phyloP scores from a whole-genome alignment of 768 basidiomycete genomes.

The Rhizopogon roseolus region DNA sequence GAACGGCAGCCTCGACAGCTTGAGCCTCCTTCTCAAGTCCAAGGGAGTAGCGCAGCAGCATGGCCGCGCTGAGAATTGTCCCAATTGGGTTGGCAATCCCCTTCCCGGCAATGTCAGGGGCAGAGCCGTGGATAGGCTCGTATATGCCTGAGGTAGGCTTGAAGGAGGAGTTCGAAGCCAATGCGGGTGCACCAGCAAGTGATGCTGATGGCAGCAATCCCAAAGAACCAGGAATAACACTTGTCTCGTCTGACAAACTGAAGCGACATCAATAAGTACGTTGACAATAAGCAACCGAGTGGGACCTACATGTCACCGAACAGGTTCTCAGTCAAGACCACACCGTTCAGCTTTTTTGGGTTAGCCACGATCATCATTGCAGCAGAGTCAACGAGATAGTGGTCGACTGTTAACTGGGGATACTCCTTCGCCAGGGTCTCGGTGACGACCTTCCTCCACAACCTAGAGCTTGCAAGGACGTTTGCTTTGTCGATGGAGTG shows the following conservation, averaged over 20 bases:
- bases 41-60: slow-evolving; percentile 93
- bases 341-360: slow-evolving; percentile 91
- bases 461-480: slow-evolving; percentile 88
- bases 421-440: slow-evolving; percentile 83
- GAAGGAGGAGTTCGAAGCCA: slow-evolving; percentile 47
- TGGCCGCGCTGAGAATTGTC: slow-evolving; percentile 89
- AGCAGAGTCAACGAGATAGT: slow-evolving; percentile 92
- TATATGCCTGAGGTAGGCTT: slow-evolving; percentile 86
- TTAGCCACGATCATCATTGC: slow-evolving; percentile 92
- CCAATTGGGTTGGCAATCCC: slow-evolving; percentile 94
- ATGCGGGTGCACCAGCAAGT: slow-evolving; percentile 80
- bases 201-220: slow-evolving; percentile 96
- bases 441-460: slow-evolving; percentile 92
- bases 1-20: slow-evolving; percentile 86
- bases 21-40: slow-evolving; percentile 81
- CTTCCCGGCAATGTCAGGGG: slow-evolving; percentile 92
- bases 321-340: slow-evolving; percentile 92
- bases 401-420: slow-evolving; percentile 82
- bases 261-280: neutral
- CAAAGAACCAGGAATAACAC: slow-evolving; percentile 96
- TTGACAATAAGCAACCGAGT: too few relatives aligned
- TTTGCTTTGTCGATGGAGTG: slow-evolving; percentile 99
- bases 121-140: slow-evolving; percentile 96
- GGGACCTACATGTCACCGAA: slow-evolving; percentile 91
- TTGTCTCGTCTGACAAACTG: slow-evolving; percentile 94